Percentiles rank a stretch among this genome's conserved stretches.
Conservation (phyloP, 345 rosid species). For the Linum tenue region DNA sequence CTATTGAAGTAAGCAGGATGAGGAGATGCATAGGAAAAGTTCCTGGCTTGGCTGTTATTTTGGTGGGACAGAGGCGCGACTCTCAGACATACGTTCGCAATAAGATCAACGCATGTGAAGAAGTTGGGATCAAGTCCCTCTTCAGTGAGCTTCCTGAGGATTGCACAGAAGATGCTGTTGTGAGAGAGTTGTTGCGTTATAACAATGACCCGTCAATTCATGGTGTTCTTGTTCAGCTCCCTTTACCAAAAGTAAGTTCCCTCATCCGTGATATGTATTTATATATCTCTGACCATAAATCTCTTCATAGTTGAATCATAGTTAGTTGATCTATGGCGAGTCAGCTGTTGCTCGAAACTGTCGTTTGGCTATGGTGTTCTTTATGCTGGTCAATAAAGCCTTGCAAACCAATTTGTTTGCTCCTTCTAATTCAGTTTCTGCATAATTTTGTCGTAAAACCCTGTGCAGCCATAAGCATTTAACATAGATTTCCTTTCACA, state of each 20-base stretch:
- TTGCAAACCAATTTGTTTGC: too few relatives aligned
- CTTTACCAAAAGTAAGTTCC: constrained; percentile 72
- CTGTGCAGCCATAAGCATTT: too few relatives aligned
- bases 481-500: too few relatives aligned
- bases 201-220: constrained; percentile 65
- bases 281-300: not conserved
- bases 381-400: too few relatives aligned
- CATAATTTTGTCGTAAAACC: too few relatives aligned
- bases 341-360: too few relatives aligned
- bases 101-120: constrained; percentile 78
- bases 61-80: constrained; percentile 75
- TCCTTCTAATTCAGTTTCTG: too few relatives aligned
- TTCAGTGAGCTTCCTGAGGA: constrained; percentile 42
- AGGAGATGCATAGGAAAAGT: constrained; percentile 49
- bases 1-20: constrained; percentile 61
- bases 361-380: too few relatives aligned
- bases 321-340: too few relatives aligned
- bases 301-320: not conserved
- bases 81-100: constrained; percentile 72
- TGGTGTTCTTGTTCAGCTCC: constrained; percentile 92
- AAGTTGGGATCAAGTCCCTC: constrained; percentile 72
- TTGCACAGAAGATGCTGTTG: constrained; percentile 49
- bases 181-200: constrained; percentile 35
- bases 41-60: constrained; percentile 83
- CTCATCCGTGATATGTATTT: constrained; percentile 11